phyloP scores from a whole-genome alignment of 1,284 basidiomycete species.

The Cryptococcus amylolentus region DNA sequence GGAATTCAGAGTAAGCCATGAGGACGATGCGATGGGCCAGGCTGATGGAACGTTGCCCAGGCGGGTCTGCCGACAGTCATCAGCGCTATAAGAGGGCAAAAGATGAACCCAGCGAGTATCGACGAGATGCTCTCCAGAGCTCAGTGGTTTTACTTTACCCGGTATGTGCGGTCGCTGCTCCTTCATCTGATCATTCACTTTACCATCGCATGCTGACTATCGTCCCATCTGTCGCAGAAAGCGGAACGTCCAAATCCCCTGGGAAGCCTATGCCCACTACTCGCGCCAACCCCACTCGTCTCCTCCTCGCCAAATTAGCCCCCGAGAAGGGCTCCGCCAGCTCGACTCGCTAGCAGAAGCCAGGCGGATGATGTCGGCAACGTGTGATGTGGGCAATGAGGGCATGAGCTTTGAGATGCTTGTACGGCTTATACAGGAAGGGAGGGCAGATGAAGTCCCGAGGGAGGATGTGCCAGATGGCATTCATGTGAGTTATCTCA shows the following conservation, averaged over 20 bases:
- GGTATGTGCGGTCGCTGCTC: slow-evolving; percentile 15
- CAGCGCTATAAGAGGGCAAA: slow-evolving; percentile 25
- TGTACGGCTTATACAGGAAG: slow-evolving; percentile 28
- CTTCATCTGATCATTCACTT: background rate
- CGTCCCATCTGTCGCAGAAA: slow-evolving; percentile 1
- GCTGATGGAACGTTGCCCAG: slow-evolving; percentile 8
- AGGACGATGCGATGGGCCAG: slow-evolving; percentile 9
- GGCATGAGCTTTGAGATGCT: slow-evolving; percentile 30
- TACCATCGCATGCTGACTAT: background rate
- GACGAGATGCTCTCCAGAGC: slow-evolving; percentile 41
- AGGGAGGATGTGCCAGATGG: slow-evolving; percentile 31
- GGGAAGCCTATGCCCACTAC: slow-evolving; percentile 17
- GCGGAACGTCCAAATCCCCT: slow-evolving; percentile 15
- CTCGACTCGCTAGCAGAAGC: slow-evolving; percentile 24
- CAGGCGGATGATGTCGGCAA: slow-evolving; percentile 20
- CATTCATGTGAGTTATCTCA: slow-evolving; percentile 25
- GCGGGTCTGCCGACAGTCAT: slow-evolving; percentile 41
- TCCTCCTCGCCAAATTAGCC: too few species aligned
- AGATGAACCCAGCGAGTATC: slow-evolving; percentile 23
- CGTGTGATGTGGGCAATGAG: slow-evolving; percentile 1
- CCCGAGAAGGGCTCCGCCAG: slow-evolving; percentile 1
- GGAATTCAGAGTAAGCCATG: slow-evolving; percentile 29
- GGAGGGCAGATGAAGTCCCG: slow-evolving; percentile 31
- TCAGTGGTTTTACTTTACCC: slow-evolving; percentile 45
- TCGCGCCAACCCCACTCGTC: background rate